Percentiles rank a stretch among this genome's conserved stretches.
Evolutionary conservation across 2,329 filamentous ascomycete species (phyloP).

Genomic region (Chalaropsis ovoidea): DNA sequence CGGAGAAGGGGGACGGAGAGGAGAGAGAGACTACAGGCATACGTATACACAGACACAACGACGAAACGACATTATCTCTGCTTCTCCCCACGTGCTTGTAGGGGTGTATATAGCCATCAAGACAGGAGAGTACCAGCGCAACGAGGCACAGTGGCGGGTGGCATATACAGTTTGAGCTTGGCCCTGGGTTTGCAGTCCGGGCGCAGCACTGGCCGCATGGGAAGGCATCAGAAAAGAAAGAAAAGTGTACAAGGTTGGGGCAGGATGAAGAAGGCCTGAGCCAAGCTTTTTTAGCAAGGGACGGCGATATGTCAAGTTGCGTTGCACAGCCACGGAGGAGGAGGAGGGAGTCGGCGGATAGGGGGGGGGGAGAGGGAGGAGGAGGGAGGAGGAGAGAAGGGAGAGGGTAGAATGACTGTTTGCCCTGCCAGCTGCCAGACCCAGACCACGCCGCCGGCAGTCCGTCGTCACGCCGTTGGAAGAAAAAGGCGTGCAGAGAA

Average conservation of each 20-base stretch:
- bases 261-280: background rate
- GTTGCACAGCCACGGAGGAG: constrained; percentile 12
- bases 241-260: background rate
- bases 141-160: too few species aligned
- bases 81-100: background rate
- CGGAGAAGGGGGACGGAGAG: background rate
- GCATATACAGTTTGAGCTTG: too few species aligned
- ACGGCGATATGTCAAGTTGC: background rate
- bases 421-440: too few species aligned
- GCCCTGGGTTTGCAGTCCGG: too few species aligned
- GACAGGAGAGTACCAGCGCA: background rate
- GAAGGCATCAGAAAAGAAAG: background rate
- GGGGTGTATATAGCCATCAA: background rate
- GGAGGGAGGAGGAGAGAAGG: background rate
- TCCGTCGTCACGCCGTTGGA: background rate
- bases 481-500: background rate
- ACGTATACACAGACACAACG: background rate
- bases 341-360: background rate
- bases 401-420: background rate
- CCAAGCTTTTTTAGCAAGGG: background rate
- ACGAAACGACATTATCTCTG: constrained; percentile 16
- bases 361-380: background rate
- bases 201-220: background rate
- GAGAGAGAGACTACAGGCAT: background rate
- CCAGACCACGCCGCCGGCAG: too few species aligned